A percentile compares a stretch with the other conserved stretches of the same genome.
Evolutionary conservation across 1,284 basidiomycete genomes (phyloP).

Genomic region (Ganoderma sinense): DNA sequence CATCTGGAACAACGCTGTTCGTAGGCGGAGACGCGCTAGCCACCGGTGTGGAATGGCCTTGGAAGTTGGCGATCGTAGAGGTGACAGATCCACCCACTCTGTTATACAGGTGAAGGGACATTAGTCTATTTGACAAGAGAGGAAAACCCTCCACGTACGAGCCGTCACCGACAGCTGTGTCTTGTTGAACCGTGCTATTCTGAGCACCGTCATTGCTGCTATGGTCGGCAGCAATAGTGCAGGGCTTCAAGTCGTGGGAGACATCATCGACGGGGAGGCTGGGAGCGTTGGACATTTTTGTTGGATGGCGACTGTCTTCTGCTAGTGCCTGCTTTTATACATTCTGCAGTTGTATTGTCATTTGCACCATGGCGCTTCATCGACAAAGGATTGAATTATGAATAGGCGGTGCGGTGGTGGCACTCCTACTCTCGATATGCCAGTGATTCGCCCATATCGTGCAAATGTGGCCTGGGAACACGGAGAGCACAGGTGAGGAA

Average conservation of each 20-base stretch:
- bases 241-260: background rate
- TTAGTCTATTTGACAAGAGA: background rate
- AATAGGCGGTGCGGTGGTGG: background rate
- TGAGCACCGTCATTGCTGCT: background rate
- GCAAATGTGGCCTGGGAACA: background rate
- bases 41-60: background rate
- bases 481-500: background rate
- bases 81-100: background rate
- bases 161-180: background rate
- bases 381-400: background rate
- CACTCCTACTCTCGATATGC: background rate
- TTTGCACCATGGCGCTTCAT: background rate
- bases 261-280: background rate
- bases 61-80: background rate
- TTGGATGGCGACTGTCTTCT: background rate
- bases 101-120: background rate
- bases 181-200: background rate
- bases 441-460: background rate
- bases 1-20: background rate
- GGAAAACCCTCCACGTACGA: background rate
- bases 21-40: background rate
- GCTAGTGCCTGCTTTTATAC: background rate
- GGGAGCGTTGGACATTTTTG: background rate
- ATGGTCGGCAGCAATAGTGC: background rate
- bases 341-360: background rate